Evolutionary conservation across 1,284 basidiomycete genomes (phyloP).

Genomic region (Cronartium quercuum): DNA sequence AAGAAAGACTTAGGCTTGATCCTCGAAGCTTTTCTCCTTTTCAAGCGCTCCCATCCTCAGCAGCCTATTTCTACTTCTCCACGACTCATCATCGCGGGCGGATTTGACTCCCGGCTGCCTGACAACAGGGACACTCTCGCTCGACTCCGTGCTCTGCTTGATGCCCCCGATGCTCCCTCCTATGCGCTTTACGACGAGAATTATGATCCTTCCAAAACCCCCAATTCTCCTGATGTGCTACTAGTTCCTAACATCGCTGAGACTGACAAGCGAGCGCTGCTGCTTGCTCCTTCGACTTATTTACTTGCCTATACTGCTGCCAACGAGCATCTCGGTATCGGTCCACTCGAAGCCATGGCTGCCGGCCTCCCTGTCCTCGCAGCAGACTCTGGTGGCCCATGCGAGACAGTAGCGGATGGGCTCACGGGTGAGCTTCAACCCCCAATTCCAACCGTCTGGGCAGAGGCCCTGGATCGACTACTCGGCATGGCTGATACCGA

Average conservation of each 20-base stretch:
- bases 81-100: slow-evolving; percentile 54
- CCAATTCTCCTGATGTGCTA: slow-evolving; percentile 59
- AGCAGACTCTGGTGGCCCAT: slow-evolving; percentile 81
- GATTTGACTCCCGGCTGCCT: slow-evolving; percentile 64
- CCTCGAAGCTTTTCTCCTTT: slow-evolving; percentile 64
- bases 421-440: slow-evolving; percentile 53
- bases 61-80: slow-evolving; percentile 41
- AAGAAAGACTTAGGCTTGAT: slow-evolving; percentile 89
- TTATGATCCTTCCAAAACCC: slow-evolving; percentile 48
- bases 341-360: slow-evolving; percentile 89
- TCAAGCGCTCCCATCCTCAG: slow-evolving; percentile 24
- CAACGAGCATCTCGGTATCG: slow-evolving; percentile 97
- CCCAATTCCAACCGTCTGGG: slow-evolving; percentile 63
- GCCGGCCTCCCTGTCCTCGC: slow-evolving; percentile 85
- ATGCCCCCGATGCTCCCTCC: slow-evolving; percentile 49
- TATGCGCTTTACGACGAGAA: slow-evolving; percentile 48
- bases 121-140: slow-evolving; percentile 66
- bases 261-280: slow-evolving; percentile 68
- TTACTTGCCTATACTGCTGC: slow-evolving; percentile 85
- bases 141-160: slow-evolving; percentile 58
- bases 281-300: slow-evolving; percentile 56
- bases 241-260: slow-evolving; percentile 82
- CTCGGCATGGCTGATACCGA: slow-evolving; percentile 55
- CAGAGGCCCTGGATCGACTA: slow-evolving; percentile 61
- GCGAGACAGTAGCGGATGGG: slow-evolving; percentile 72